Base-by-base conservation (phyloP, 306 rosid species). In the Carpinus fangiana region DNA sequence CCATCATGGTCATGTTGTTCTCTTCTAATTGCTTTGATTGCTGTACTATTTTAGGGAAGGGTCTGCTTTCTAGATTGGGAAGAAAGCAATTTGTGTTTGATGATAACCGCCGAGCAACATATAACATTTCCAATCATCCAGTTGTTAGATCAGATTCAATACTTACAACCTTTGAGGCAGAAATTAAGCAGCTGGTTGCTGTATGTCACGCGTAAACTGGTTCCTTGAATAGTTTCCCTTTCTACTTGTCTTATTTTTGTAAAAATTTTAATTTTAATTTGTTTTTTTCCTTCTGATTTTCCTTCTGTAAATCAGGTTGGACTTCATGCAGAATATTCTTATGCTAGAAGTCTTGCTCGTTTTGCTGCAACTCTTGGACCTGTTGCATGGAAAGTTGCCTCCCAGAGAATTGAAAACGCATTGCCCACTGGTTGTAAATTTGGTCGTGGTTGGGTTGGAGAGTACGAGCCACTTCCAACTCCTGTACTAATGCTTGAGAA, bases 361-460 rank as follows among this genome's bases (percentile, higher is more conserved):
- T 96, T 90, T 89, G 90, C 93, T 78, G 97, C 98, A 72, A 83
- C 89, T 83, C 88, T 96, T 50, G 98, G 99, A 77, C 96, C 96
- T 46, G 80, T 89, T 57, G 98, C 97, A 60, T 96, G 99, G 99
- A 87, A 75, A 91, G 85, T 90, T 78, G 99, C 99, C 41, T 96
- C 99, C 72, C 89, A 88, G 83, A 93, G 89, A 83, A 90, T 96
- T 82, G 92, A 90, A 82, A 96, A 93, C 77, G 96, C 91, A 76
- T 80, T 96, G 43, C 97, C 99, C 77, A 78, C 89, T 56, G 98
- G 92, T 50, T 93, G 88, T 82, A 93, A 93, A 86, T 96, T 85
- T 76, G 98, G 98, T 26, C 91, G 93, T 38, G 99, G 99, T 80
- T 96, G 98, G 99, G 99, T 96, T 52, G 99, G 96, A 81, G 99